Conservation (phyloP, 2,329 filamentous ascomycete genomes). For the Aspergillus aculeatinus region DNA sequence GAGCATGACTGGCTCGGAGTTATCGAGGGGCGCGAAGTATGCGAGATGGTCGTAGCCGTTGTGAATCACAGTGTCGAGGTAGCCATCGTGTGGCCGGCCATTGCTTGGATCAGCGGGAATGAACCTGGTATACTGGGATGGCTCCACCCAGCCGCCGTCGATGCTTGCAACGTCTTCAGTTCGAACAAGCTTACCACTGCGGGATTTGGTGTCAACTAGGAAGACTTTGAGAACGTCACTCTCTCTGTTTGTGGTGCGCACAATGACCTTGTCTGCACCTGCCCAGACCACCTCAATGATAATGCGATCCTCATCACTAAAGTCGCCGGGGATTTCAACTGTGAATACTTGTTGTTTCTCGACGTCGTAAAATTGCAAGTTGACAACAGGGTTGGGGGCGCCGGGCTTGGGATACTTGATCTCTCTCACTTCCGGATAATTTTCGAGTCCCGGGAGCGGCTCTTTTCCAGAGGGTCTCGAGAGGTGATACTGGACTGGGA, state of each 20-base stretch:
- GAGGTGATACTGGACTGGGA: slow-evolving; percentile 89
- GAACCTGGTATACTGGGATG: slow-evolving; percentile 79
- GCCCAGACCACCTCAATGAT: slow-evolving; percentile 95
- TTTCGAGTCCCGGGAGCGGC: slow-evolving; percentile 71
- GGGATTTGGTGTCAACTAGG: slow-evolving; percentile 72
- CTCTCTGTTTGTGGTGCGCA: slow-evolving; percentile 91
- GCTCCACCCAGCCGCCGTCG: slow-evolving; percentile 98
- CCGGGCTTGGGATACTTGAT: slow-evolving; percentile 99
- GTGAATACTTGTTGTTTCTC: slow-evolving; percentile 73
- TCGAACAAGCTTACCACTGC: slow-evolving; percentile 75
- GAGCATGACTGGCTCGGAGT: slow-evolving; percentile 75
- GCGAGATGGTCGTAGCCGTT: slow-evolving; percentile 87
- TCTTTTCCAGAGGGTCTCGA: slow-evolving; percentile 75
- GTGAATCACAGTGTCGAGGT: slow-evolving; percentile 86
- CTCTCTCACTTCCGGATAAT: slow-evolving; percentile 82
- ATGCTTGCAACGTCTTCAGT: slow-evolving; percentile 75
- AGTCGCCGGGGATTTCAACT: slow-evolving; percentile 74
- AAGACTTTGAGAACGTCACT: slow-evolving; percentile 88
- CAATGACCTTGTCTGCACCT: slow-evolving; percentile 71
- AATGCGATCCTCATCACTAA: slow-evolving; percentile 76
- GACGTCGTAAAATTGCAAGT: slow-evolving; percentile 85
- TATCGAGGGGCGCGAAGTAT: slow-evolving; percentile 88
- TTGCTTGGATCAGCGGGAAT: slow-evolving; percentile 79
- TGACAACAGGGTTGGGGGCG: slow-evolving; percentile 86
- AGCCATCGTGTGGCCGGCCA: slow-evolving; percentile 78